Evolutionary conservation across 164 flowering plant genomes (phyloP).

Genomic region (Saururus chinensis): DNA sequence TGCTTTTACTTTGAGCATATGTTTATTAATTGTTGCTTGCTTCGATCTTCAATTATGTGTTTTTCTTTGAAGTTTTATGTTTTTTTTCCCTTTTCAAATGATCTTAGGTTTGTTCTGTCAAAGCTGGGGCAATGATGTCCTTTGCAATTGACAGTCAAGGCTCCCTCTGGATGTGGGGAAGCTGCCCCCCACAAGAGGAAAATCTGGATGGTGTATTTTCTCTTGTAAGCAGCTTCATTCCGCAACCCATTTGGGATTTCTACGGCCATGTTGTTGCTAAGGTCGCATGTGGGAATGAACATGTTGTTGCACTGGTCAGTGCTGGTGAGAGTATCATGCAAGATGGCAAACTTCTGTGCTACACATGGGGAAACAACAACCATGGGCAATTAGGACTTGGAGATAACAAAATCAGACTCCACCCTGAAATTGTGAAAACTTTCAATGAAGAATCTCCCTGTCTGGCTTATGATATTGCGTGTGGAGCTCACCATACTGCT

Average conservation of each 20-base stretch:
- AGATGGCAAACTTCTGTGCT: constrained; percentile 55
- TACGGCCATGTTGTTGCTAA: constrained; percentile 75
- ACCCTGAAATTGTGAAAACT: constrained; percentile 43
- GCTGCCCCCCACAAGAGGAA: constrained; percentile 37
- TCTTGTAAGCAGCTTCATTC: constrained; percentile 31
- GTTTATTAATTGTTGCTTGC: no score
- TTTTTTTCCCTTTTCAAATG: no score
- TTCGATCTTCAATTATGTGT: no score
- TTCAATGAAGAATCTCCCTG: constrained; percentile 39
- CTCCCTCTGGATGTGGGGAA: constrained; percentile 91
- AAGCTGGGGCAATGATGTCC: constrained; percentile 94
- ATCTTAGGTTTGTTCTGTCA: constrained; percentile 45
- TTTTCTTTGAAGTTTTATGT: no score
- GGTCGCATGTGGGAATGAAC: constrained; percentile 94
- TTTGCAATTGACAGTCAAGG: constrained; percentile 76
- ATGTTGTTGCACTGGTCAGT: constrained; percentile 71
- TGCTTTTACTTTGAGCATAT: no score
- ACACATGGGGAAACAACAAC: constrained; percentile 74
- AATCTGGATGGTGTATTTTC: constrained; percentile 28
- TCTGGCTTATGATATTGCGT: constrained; percentile 59
- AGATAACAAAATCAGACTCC: constrained; percentile 41
- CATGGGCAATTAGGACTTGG: constrained; percentile 88
- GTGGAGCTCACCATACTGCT: constrained; percentile 84
- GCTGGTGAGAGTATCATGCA: constrained; percentile 39
- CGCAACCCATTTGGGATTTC: constrained; percentile 62